phyloP scores from a whole-genome alignment of 495 filamentous ascomycete species.

The Hyphodiscus hymeniophilus region DNA sequence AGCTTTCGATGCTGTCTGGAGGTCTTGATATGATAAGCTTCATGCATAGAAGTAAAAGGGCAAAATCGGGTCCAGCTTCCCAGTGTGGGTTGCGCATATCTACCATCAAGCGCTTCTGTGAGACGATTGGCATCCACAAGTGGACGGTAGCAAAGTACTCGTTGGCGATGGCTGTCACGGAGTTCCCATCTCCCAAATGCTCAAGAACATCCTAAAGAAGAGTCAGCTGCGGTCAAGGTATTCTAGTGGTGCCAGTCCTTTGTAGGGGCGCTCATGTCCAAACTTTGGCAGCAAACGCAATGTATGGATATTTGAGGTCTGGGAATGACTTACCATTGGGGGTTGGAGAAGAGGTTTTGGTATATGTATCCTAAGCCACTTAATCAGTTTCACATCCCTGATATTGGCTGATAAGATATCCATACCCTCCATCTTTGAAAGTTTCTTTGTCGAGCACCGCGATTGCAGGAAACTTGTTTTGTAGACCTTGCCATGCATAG shows the following conservation, averaged over 20 bases:
- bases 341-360: slow-evolving; percentile 25
- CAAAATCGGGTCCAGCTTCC: slow-evolving; percentile 38
- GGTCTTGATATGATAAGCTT: slow-evolving; percentile 32
- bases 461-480: slow-evolving; percentile 21
- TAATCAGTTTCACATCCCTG: background rate
- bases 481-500: slow-evolving; percentile 9
- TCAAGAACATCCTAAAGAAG: slow-evolving; percentile 25
- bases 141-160: slow-evolving; percentile 31
- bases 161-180: slow-evolving; percentile 24
- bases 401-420: background rate
- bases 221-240: background rate
- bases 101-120: slow-evolving; percentile 33
- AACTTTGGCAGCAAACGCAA: too few species aligned
- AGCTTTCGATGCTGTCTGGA: slow-evolving; percentile 19
- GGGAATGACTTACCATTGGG: slow-evolving; percentile 18
- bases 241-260: too few species aligned
- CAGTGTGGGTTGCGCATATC: slow-evolving; percentile 29
- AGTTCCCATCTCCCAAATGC: slow-evolving; percentile 21
- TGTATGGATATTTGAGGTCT: too few species aligned
- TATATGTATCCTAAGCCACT: slow-evolving; percentile 19
- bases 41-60: slow-evolving; percentile 41
- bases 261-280: too few species aligned
- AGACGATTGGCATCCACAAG: slow-evolving; percentile 44
- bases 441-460: slow-evolving; percentile 30
- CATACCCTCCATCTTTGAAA: slow-evolving; percentile 26